Conservation (phyloP, 2,329 filamentous ascomycete species). For the Cladosporium oxysporum region DNA sequence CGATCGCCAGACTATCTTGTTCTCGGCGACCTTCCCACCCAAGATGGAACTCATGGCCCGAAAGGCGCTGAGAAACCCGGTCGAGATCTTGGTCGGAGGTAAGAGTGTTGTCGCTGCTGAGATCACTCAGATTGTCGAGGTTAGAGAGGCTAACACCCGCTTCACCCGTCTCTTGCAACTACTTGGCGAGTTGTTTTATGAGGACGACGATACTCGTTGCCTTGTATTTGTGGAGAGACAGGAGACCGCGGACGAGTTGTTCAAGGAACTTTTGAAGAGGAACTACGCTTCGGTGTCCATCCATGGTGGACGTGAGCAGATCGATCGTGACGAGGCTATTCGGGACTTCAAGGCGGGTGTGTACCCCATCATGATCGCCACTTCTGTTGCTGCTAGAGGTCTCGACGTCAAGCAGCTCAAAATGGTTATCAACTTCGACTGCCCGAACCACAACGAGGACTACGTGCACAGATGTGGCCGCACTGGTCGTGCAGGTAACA, state of each 20-base stretch:
- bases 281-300: slow-evolving; percentile 92
- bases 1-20: slow-evolving; percentile 89
- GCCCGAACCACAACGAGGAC: slow-evolving; percentile 91
- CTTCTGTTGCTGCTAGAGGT: slow-evolving; percentile 91
- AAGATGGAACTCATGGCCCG: slow-evolving; percentile 90
- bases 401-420: slow-evolving; percentile 95
- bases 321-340: slow-evolving; percentile 89
- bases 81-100: slow-evolving; percentile 91
- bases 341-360: slow-evolving; percentile 91
- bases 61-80: slow-evolving; percentile 80
- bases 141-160: slow-evolving; percentile 79
- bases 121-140: slow-evolving; percentile 90
- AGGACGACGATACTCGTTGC: slow-evolving; percentile 85
- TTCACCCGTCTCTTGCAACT: slow-evolving; percentile 82
- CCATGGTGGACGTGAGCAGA: slow-evolving; percentile 90
- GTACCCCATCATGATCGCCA: slow-evolving; percentile 87
- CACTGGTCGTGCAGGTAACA: slow-evolving; percentile 92
- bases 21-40: slow-evolving; percentile 93
- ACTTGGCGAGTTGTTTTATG: slow-evolving; percentile 80
- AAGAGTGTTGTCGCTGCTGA: slow-evolving; percentile 67
- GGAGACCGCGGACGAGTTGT: slow-evolving; percentile 41
- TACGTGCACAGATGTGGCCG: slow-evolving; percentile 94
- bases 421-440: slow-evolving; percentile 93
- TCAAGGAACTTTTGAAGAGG: slow-evolving; percentile 77
- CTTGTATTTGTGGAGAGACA: slow-evolving; percentile 60